phyloP scores from a whole-genome alignment of 1,284 basidiomycete genomes.

The Ustilago trichophora region DNA sequence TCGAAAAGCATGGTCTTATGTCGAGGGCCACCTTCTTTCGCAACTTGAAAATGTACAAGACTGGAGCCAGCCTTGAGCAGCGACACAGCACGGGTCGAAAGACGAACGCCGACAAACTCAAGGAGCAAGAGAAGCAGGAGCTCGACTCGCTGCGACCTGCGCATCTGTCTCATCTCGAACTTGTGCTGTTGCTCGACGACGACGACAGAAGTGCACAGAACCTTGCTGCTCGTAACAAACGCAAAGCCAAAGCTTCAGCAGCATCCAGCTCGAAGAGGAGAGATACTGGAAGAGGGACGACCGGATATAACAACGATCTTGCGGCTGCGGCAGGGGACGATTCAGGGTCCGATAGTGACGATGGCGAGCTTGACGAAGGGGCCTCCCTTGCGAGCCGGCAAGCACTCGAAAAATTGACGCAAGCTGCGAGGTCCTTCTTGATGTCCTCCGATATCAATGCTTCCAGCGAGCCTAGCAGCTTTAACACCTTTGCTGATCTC shows the following conservation, averaged over 20 bases:
- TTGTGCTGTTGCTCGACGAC: conserved; percentile 29
- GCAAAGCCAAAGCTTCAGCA: conserved; percentile 6
- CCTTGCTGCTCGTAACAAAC: conserved; percentile 5
- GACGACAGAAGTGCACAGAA: conserved; percentile 8
- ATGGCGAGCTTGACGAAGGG: conserved; percentile 17
- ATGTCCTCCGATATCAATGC: neutral
- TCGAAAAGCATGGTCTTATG: conserved; percentile 51
- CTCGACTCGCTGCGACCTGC: conserved; percentile 31
- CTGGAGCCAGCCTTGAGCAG: conserved; percentile 44
- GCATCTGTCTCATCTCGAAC: conserved; percentile 29
- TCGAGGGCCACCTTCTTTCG: conserved; percentile 48
- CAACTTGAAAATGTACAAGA: conserved; percentile 48
- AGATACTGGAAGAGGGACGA: neutral
- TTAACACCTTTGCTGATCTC: conserved; percentile 12
- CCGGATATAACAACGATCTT: neutral
- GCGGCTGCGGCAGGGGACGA: conserved; percentile 5
- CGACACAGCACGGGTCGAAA: conserved; percentile 48
- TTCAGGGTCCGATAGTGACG: conserved; percentile 30
- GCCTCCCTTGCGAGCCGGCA: conserved; percentile 7
- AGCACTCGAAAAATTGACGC: conserved; percentile 4
- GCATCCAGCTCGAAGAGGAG: conserved; percentile 11
- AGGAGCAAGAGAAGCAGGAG: conserved; percentile 35
- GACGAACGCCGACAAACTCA: conserved; percentile 48
- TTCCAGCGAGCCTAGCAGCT: neutral
- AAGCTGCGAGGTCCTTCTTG: conserved; percentile 20